phyloP scores from a whole-genome alignment of 768 basidiomycete species.

The Gelatoporia subvermispora region DNA sequence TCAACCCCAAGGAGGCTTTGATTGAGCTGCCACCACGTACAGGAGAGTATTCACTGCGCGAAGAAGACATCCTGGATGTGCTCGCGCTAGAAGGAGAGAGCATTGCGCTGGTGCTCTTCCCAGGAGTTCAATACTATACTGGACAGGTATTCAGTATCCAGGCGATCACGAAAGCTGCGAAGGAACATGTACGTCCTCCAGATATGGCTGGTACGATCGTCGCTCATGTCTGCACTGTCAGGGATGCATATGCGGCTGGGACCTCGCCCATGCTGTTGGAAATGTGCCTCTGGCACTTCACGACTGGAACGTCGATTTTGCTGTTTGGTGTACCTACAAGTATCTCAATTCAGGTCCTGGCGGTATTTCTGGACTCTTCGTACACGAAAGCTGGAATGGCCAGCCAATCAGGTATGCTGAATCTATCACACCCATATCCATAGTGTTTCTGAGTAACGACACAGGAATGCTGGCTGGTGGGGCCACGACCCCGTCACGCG shows the following conservation, averaged over 20 bases:
- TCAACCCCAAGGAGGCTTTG: conserved; percentile 67
- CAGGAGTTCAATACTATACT: conserved; percentile 95
- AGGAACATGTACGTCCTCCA: conserved; percentile 58
- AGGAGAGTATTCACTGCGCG: conserved; percentile 82
- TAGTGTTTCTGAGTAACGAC: conserved; percentile 2
- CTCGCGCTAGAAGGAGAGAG: conserved; percentile 68
- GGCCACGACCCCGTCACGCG: conserved; percentile 85
- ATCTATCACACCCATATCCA: not conserved
- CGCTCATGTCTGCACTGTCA: conserved; percentile 24
- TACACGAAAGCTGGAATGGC: conserved; percentile 80
- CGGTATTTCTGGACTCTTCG: conserved; percentile 90
- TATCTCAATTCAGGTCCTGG: conserved; percentile 97
- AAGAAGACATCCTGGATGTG: conserved; percentile 78
- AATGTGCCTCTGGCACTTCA: conserved; percentile 88
- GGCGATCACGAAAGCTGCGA: conserved; percentile 76
- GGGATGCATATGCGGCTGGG: conserved; percentile 95
- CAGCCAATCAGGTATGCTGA: conserved; percentile 46
- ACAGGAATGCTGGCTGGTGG: conserved; percentile 96
- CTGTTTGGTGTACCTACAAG: conserved; percentile 98
- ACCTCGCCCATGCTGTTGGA: conserved; percentile 92
- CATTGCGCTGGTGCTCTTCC: conserved; percentile 89
- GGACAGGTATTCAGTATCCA: conserved; percentile 92
- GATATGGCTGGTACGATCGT: not conserved
- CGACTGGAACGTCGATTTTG: conserved; percentile 95
- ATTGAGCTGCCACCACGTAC: conserved; percentile 74